A percentile compares a stretch with the other conserved stretches of the same genome.
These are phyloP conservation scores for Trichosporon coremiiforme DNA, from an alignment of 1,284 basidiomycete genomes.

Conservation along the genomic window DNA sequence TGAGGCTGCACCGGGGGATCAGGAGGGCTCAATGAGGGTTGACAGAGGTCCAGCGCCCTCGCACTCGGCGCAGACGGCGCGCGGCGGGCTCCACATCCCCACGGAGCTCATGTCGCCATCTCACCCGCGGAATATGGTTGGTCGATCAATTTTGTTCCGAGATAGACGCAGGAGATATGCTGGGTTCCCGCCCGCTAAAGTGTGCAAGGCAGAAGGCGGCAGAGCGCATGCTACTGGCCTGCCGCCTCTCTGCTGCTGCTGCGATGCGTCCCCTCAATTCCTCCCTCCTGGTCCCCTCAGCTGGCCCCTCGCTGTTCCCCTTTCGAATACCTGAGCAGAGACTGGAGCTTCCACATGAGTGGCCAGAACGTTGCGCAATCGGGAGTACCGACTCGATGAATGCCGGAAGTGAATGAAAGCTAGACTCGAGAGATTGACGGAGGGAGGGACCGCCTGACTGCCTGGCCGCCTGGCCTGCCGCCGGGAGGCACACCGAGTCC, in stretches of 20 bases:
- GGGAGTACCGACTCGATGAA: background rate
- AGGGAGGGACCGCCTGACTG: too few species aligned
- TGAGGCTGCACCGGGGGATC: too few species aligned
- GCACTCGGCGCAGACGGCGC: background rate
- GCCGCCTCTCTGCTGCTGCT: too few species aligned
- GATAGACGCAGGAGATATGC: background rate
- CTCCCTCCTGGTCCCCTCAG: too few species aligned
- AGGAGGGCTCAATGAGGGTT: too few species aligned
- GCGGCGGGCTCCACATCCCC: background rate
- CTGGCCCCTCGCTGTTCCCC: too few species aligned
- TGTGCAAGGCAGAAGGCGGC: too few species aligned
- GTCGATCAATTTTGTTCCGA: conserved; percentile 3
- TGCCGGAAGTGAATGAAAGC: background rate
- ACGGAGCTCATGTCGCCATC: conserved; percentile 12
- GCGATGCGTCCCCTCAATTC: too few species aligned
- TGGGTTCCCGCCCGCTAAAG: background rate
- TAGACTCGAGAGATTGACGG: too few species aligned
- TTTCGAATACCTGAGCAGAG: too few species aligned
- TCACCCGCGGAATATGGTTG: background rate
- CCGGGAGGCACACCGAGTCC: background rate
- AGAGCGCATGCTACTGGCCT: background rate
- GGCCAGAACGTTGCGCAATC: background rate
- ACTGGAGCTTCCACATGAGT: background rate
- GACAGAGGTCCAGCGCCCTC: too few species aligned
- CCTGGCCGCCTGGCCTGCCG: background rate